phyloP scores from a whole-genome alignment of 1,139 yeast species.

The Pichia sp. region DNA sequence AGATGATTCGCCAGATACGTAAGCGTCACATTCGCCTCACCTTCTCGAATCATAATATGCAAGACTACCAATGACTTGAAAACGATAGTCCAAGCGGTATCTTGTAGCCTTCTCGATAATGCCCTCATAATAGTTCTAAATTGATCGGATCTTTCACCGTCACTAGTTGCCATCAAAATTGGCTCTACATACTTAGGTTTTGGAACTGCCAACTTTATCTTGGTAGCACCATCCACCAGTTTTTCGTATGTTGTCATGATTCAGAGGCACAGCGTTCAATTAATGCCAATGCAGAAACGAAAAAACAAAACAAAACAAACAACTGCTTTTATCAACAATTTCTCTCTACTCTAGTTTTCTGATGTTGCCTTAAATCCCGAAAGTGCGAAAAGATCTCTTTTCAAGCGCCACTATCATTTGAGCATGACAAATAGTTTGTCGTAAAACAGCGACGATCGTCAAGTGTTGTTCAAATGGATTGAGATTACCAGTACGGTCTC shows the following conservation, averaged over 20 bases:
- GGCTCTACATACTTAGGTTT: slow-evolving; percentile 94
- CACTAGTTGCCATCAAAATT: slow-evolving; percentile 66
- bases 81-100: slow-evolving; percentile 84
- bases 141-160: slow-evolving; percentile 39
- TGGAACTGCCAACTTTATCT: slow-evolving; percentile 84
- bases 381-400: no score
- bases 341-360: no score
- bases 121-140: slow-evolving; percentile 63
- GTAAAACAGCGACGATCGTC: no score
- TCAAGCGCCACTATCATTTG: no score
- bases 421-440: no score
- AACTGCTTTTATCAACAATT: no score
- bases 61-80: slow-evolving; percentile 78
- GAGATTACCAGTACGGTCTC: slow-evolving; percentile 8
- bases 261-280: not conserved
- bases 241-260: slow-evolving; percentile 45
- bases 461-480: no score
- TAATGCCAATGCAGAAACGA: not conserved
- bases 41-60: slow-evolving; percentile 90
- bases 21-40: slow-evolving; percentile 65
- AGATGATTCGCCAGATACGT: slow-evolving; percentile 52
- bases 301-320: no score
- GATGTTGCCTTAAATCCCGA: no score
- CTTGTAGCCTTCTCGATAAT: slow-evolving; percentile 54
- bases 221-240: slow-evolving; percentile 65